Evolutionary conservation across 352 stramenopile species (phyloP), one percentile per base, ranked within the genome.

Genomic region (Thraustotheca clavata): DNA sequence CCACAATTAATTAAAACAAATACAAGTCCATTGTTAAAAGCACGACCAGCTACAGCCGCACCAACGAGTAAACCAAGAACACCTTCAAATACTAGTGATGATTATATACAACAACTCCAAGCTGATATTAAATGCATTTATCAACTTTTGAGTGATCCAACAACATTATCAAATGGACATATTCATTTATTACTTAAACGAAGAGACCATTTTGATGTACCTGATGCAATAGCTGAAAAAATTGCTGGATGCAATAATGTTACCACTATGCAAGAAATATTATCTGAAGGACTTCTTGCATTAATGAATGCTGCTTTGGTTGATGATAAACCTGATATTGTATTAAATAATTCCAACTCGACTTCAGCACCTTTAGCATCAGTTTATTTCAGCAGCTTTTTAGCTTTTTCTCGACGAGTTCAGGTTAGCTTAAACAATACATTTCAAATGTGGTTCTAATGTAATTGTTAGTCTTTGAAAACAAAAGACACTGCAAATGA

Each of bases 41-140:
- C n/a, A n/a, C n/a, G n/a, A n/a, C n/a, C n/a, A n/a, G n/a, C n/a
- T n/a, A n/a, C n/a, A n/a, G n/a, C n/a, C n/a, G n/a, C n/a, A n/a
- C n/a, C n/a, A n/a, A n/a, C n/a, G n/a, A n/a, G n/a, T n/a, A n/a
- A n/a, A n/a, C n/a, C n/a, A n/a, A n/a, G n/a, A n/a, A n/a, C n/a
- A n/a, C n/a, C n/a, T n/a, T n/a, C n/a, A n/a, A n/a, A n/a, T n/a
- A 18, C 49, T 26, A 31, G 59, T n/a, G 29, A 31, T 22, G 66
- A 62, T 14, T 89, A 89, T 49, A 62, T 89, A 31, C 60, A 49
- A 11, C 80, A 87, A 47, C 65, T 89, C 20, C 87, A 89, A 35
- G 54, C 54, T 22, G 76, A 87, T 49, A 87, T 89, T 39, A 24
- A 75, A 12, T 65, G 72, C 27, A 59, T 86, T 26, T 67, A 76